Conservation (phyloP, 2,329 filamentous ascomycete genomes). For the Fusarium longipes region DNA sequence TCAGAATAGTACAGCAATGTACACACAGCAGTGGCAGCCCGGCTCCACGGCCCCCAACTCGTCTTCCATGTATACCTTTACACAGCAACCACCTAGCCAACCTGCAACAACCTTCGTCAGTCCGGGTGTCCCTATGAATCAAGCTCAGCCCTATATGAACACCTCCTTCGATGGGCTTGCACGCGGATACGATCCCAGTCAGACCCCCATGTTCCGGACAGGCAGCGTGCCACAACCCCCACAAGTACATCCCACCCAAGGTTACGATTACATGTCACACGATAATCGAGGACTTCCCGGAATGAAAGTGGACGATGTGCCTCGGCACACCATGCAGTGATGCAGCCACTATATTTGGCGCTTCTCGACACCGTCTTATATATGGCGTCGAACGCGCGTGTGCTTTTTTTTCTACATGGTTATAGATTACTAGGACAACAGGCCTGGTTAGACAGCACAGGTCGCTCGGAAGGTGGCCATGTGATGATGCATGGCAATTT, state of each 20-base stretch:
- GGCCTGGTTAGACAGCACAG: slow-evolving; percentile 49
- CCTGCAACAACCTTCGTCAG: slow-evolving; percentile 49
- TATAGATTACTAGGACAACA: slow-evolving; percentile 41
- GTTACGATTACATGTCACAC: slow-evolving; percentile 52
- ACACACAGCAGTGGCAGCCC: slow-evolving; percentile 59
- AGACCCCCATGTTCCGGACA: slow-evolving; percentile 50
- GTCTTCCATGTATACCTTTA: slow-evolving; percentile 60
- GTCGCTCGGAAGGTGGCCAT: slow-evolving; percentile 30
- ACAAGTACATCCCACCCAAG: slow-evolving; percentile 47
- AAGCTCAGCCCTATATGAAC: slow-evolving; percentile 51
- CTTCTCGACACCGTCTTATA: slow-evolving; percentile 1
- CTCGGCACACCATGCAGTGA: slow-evolving; percentile 48
- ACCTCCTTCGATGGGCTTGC: slow-evolving; percentile 51
- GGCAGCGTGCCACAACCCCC: slow-evolving; percentile 47
- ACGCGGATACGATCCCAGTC: slow-evolving; percentile 50
- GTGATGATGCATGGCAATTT: slow-evolving; percentile 16
- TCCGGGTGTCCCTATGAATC: slow-evolving; percentile 48
- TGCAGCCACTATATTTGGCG: slow-evolving; percentile 1
- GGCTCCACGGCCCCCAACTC: slow-evolving; percentile 56
- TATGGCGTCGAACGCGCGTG: slow-evolving; percentile 9
- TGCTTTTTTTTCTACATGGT: slow-evolving; percentile 25
- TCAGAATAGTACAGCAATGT: slow-evolving; percentile 54
- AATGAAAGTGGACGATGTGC: slow-evolving; percentile 48
- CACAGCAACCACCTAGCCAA: slow-evolving; percentile 52
- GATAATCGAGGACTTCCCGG: slow-evolving; percentile 50